Conservation (phyloP, 2,329 filamentous ascomycete species). For the Pseudofabraea citricarpa region DNA sequence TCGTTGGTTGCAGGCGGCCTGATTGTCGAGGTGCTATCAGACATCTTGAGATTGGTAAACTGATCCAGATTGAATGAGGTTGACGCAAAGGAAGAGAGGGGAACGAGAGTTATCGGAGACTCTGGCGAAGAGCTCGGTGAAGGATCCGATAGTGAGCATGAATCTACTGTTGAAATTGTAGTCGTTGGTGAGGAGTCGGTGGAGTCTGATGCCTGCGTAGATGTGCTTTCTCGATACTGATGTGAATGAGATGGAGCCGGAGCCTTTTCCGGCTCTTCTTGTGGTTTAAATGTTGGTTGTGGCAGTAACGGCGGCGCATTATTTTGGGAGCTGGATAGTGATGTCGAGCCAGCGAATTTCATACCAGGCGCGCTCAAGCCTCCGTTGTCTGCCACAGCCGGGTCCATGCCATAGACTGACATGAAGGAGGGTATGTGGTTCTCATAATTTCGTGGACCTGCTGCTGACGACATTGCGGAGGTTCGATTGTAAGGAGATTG, state of each 20-base stretch:
- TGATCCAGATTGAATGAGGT: constrained; percentile 44
- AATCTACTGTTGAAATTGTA: constrained; percentile 87
- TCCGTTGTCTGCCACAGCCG: constrained; percentile 22
- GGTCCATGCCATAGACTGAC: constrained; percentile 67
- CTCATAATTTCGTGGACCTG: constrained; percentile 57
- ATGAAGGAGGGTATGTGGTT: constrained; percentile 72
- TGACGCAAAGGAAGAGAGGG: constrained; percentile 63
- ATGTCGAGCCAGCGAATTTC: constrained; percentile 15
- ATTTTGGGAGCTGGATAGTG: constrained; percentile 6
- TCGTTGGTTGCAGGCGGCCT: constrained; percentile 36
- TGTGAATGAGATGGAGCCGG: constrained; percentile 37
- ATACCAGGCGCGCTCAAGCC: constrained; percentile 11
- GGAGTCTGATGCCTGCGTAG: constrained; percentile 74
- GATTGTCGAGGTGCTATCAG: constrained; percentile 27
- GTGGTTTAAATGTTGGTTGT: constrained; percentile 5
- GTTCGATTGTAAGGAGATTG: constrained; percentile 1
- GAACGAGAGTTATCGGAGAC: constrained; percentile 72
- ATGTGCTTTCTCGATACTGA: constrained; percentile 73
- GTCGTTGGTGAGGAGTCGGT: constrained; percentile 94
- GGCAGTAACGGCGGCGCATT: constrained; percentile 8
- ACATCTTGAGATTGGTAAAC: constrained; percentile 31
- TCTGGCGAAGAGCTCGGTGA: constrained; percentile 91
- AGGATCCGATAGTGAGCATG: constrained; percentile 81
- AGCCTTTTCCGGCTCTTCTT: constrained; percentile 11
- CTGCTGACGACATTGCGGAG: constrained; percentile 55